These are phyloP conservation scores for Coprinopsis marcescibilis DNA, from an alignment of 768 basidiomycete genomes.

Conservation along the genomic window DNA sequence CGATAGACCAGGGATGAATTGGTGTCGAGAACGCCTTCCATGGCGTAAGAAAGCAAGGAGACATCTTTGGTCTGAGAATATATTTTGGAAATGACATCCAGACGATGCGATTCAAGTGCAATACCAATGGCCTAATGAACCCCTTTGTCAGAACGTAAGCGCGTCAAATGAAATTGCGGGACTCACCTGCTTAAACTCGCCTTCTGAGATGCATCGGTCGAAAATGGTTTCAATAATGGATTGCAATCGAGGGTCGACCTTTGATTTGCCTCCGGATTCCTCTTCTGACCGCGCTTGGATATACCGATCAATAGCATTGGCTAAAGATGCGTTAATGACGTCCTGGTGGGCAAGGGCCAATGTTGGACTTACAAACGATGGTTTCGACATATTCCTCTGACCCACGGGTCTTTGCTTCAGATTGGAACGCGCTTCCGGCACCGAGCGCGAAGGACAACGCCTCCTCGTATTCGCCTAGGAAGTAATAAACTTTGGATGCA, in stretches of 20 bases:
- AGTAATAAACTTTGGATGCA: slow-evolving; percentile 98
- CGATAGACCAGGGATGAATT: slow-evolving; percentile 84
- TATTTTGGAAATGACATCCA: slow-evolving; percentile 80
- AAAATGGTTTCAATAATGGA: slow-evolving; percentile 89
- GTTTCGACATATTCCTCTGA: slow-evolving; percentile 92
- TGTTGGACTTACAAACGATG: slow-evolving; percentile 69
- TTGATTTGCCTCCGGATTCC: slow-evolving; percentile 41
- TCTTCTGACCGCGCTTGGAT: slow-evolving; percentile 64
- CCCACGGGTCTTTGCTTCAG: slow-evolving; percentile 53
- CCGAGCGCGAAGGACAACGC: slow-evolving; percentile 92
- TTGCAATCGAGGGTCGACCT: slow-evolving; percentile 76
- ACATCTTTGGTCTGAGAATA: slow-evolving; percentile 72
- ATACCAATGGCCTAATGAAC: slow-evolving; percentile 80
- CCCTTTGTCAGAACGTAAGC: slow-evolving; percentile 10
- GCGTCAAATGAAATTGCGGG: not conserved
- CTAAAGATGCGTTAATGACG: slow-evolving; percentile 33
- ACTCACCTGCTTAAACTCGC: slow-evolving; percentile 84
- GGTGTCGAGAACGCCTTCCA: slow-evolving; percentile 88
- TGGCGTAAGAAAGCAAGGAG: slow-evolving; percentile 79
- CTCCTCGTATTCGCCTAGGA: slow-evolving; percentile 92
- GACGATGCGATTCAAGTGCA: slow-evolving; percentile 83
- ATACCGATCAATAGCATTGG: slow-evolving; percentile 94
- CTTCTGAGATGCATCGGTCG: slow-evolving; percentile 75
- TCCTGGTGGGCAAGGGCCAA: not conserved
- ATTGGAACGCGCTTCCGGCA: slow-evolving; percentile 82